Evolutionary conservation across 768 basidiomycete species (phyloP), one percentile per base, ranked within the genome.

Genomic region (Boletus tomentosulus): DNA sequence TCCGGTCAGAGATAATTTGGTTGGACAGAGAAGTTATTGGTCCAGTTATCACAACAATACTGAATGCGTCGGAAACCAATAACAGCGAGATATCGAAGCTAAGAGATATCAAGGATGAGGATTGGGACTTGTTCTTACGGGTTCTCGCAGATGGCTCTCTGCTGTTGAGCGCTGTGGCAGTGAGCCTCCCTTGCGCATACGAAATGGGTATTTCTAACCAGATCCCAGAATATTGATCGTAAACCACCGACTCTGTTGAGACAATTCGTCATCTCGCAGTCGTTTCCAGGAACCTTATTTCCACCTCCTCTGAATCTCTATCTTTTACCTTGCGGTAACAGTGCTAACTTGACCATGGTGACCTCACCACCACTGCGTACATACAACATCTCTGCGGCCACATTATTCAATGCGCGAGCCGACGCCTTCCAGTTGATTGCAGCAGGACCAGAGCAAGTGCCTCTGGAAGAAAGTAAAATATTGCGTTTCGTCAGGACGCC

Each of bases 181-280:
- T 90, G 68, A 67, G 87, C 33, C 46, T 46, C 59, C 28, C 42
- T 55, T 28, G 22, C 45, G n/a, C 15, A 50, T 34, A 39, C 28
- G 44, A 35, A 24, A 33, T 8, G 35, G 38, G 15, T 22, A 48
- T 16, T 15, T 41, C 43, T 64, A 19, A 64, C 44, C 27, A 50
- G 39, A 42, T 41, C 42, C 31, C 58, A 95, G 93, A 92, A 96
- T 70, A 83, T 97, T 59, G 93, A 96, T 64, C 78, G 88, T 15
- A 81, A 86, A 59, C 94, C 94, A 7, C 94, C 94, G 9, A 92
- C 89, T 3, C 75, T 93, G 3, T 74, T 92, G 28, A 82, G 79
- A 62, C 85, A 87, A 55, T 88, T 90, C 67, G 84, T 81, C 3
- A 70, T 93, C 19, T 82, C 89, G 43, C 84, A 88, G 53, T 80